Evolutionary conservation across 805 yeast species (phyloP).

Genomic region (Spencermartinsiella europaea): DNA sequence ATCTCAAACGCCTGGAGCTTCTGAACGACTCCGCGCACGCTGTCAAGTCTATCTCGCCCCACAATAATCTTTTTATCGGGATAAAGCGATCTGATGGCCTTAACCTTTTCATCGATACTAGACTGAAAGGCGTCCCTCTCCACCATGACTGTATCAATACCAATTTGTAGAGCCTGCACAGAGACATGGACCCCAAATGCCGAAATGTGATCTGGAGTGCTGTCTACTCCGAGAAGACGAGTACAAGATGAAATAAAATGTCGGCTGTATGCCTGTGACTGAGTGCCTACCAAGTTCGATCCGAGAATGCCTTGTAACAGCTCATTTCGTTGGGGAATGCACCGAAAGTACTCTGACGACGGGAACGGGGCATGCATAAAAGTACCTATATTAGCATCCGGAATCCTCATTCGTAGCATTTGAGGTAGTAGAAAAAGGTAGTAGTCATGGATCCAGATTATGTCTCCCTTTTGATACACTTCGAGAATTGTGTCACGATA

Average conservation of each 20-base stretch:
- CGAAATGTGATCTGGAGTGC: conserved; percentile 40
- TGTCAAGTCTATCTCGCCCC: conserved; percentile 90
- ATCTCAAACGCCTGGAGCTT: conserved; percentile 86
- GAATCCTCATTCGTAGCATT: conserved; percentile 69
- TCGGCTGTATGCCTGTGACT: conserved; percentile 76
- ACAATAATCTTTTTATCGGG: conserved; percentile 63
- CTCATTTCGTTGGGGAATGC: conserved; percentile 76
- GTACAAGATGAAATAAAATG: conserved; percentile 91
- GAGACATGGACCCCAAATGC: conserved; percentile 75
- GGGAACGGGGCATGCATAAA: conserved; percentile 93
- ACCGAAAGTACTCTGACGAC: conserved; percentile 86
- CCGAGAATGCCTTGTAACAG: conserved; percentile 90
- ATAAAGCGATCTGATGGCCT: conserved; percentile 48
- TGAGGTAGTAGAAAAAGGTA: conserved; percentile 78
- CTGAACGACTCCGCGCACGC: conserved; percentile 90
- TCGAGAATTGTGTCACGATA: conserved; percentile 72
- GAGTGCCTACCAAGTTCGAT: conserved; percentile 80
- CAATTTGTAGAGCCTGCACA: conserved; percentile 78
- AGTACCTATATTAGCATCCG: conserved; percentile 69
- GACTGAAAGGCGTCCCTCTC: conserved; percentile 41
- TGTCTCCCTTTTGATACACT: conserved; percentile 80
- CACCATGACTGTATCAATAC: conserved; percentile 72
- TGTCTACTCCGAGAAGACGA: conserved; percentile 77
- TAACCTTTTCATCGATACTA: conserved; percentile 38
- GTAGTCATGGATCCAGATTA: conserved; percentile 91